A percentile compares a stretch with the other conserved stretches of the same genome.
Evolutionary conservation across 345 rosid species (phyloP).

Genomic region (Aurinia saxatilis): DNA sequence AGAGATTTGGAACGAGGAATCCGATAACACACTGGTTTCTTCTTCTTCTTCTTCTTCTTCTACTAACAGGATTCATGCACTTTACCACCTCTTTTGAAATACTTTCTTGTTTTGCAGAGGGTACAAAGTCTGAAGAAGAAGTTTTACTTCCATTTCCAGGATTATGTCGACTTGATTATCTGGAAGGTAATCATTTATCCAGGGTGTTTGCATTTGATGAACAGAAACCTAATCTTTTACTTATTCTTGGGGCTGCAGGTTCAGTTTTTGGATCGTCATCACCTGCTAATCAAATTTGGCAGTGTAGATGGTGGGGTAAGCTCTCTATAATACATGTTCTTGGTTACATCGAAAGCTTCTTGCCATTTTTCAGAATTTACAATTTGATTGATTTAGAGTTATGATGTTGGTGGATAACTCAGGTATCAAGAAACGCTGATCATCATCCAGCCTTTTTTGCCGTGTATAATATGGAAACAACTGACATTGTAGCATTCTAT

Average conservation of each 20-base stretch:
- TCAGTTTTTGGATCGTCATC: constrained; percentile 94
- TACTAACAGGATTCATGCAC: background rate
- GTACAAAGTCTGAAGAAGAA: constrained; percentile 83
- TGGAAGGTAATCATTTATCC: constrained; percentile 58
- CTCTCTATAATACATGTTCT: constrained; percentile 2
- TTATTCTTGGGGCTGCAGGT: constrained; percentile 42
- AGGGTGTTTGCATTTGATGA: background rate
- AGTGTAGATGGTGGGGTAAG: constrained; percentile 94
- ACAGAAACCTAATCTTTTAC: background rate
- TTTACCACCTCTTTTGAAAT: background rate
- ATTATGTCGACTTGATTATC: constrained; percentile 86
- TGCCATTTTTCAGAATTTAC: background rate
- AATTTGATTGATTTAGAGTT: background rate
- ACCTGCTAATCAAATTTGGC: constrained; percentile 87
- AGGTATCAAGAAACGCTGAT: constrained; percentile 68
- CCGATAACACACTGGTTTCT: constrained; percentile 58
- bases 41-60: background rate
- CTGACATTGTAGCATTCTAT: constrained; percentile 90
- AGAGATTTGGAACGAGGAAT: constrained; percentile 75
- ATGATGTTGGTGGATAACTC: constrained; percentile 24
- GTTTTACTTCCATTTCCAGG: constrained; percentile 90
- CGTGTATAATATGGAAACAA: constrained; percentile 95
- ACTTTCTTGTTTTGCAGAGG: constrained; percentile 43
- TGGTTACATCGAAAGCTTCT: background rate
- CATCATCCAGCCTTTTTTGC: constrained; percentile 79